A percentile compares a stretch with the other conserved stretches of the same genome.
Evolutionary conservation across 2,329 filamentous ascomycete species (phyloP).

Genomic region (Zymoseptoria brevis): DNA sequence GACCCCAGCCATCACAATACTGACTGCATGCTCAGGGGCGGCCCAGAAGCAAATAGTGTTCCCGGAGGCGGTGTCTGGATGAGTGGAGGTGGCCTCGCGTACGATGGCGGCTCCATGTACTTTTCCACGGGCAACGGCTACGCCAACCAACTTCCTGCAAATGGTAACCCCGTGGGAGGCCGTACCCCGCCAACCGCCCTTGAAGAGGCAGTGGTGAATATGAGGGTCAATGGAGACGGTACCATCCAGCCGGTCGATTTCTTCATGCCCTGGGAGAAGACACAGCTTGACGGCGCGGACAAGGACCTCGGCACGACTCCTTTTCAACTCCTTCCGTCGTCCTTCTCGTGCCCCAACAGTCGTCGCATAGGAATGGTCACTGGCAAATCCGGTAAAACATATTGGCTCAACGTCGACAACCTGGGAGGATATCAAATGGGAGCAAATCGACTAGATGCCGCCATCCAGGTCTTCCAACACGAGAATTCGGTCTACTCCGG

Average conservation of each 20-base stretch:
- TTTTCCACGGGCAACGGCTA: conserved; percentile 7
- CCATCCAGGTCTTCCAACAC: conserved; percentile 6
- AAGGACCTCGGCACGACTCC: conserved; percentile 7
- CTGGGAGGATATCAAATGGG: conserved; percentile 9
- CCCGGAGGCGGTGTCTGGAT: conserved; percentile 7
- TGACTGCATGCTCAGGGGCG: background rate
- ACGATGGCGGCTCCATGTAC: conserved; percentile 7
- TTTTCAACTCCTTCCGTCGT: conserved; percentile 5
- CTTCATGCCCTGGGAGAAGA: conserved; percentile 8
- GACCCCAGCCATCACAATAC: background rate
- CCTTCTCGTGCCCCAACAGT: conserved; percentile 5
- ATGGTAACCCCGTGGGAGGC: conserved; percentile 3
- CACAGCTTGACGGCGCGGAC: conserved; percentile 6
- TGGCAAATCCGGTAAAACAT: conserved; percentile 4
- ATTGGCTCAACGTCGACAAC: conserved; percentile 5
- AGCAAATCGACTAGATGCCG: conserved; percentile 4
- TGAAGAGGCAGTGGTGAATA: conserved; percentile 6
- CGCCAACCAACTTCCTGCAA: conserved; percentile 3
- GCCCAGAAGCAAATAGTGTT: conserved; percentile 2
- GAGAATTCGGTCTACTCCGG: conserved; percentile 6
- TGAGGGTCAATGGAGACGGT: conserved; percentile 1
- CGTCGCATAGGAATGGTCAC: conserved; percentile 7
- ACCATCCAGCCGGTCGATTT: conserved; percentile 5
- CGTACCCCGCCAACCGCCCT: conserved; percentile 5
- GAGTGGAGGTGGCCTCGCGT: conserved; percentile 6